Evolutionary conservation across 2,329 filamentous ascomycete genomes (phyloP), one percentile per base, ranked within the genome.

Genomic region (Scorias spongiosa): DNA sequence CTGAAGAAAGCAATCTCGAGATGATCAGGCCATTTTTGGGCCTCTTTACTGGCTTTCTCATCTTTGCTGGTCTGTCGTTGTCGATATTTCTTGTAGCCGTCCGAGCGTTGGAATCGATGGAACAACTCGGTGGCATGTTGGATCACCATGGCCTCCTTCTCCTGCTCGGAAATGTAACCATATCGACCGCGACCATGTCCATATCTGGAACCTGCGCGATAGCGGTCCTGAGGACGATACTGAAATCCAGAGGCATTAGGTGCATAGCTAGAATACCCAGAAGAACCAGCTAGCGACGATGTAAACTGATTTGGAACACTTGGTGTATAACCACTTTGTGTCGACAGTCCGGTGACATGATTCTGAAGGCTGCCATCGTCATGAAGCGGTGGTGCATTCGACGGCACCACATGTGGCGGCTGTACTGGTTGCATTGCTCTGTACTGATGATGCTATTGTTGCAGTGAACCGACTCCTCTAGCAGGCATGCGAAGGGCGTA

Each of bases 1-100:
- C 58, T 58, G 51, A 67, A 69, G 49, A 72, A 71, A 5, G 68
- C 66, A 38, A 59, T 49, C 48, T 72, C 69, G 34, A 70, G 51
- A 40, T 65, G 58, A 38, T 69, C 66, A 5, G 68, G 66, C 69
- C 68, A 71, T 52, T 62, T 66, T 44, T 66, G 54, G 10, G 63
- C 58, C 53, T 50, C 51, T 42, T 51, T 41, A 2, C 46, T 44
- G 17, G 42, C 42, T 42, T 61, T 60, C 43, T 51, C 54, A 26
- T 54, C 49, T 42, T 59, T 56, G 47, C 52, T 36, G 2, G 61
- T 59, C 45, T 69, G 66, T 14, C 64, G 59, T 26, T 60, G 55
- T 11, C 68, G 59, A 50, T 71, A 71, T 50, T 68, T 69, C 43
- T 57, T 59, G 47, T 70, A 71, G 34, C 58, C 58, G 8, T 66